Evolutionary conservation across 192 early-diverging fungal genomes (phyloP), one percentile per base, ranked within the genome.

Genomic region (Jimgerdemannia flammicorona): DNA sequence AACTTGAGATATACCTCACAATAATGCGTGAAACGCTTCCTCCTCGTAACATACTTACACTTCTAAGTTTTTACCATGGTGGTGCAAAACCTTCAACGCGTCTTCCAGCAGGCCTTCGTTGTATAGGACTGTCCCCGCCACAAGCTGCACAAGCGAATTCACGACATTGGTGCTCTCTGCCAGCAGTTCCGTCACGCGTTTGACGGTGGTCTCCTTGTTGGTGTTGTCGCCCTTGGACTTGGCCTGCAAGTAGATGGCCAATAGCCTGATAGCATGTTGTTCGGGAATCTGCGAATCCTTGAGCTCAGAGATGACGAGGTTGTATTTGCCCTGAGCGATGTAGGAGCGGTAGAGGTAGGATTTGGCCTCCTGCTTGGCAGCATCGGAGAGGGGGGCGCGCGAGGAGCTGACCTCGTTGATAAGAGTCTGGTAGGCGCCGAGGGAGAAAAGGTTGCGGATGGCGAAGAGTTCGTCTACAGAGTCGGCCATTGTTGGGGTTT

Each of bases 291-390:
- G 75, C 66, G 77, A 70, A 40, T 88, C 74, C 1, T 85, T 76
- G 54, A 95, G 87, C 67, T 95, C 93, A 70, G 82, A 77, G 19
- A 94, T 80, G 29, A 93, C 91, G 70, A 90, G 74, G 41, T 86
- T 84, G 84, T 88, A 87, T 67, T 94, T 89, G 72, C 89, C 89
- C 77, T 92, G 95, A 59, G 92, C 93, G 43, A 97, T 78, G 74
- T 94, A 90, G 4, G 97, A 87, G 39, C 96, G 92, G 80, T 92
- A 92, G 66, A 95, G 86, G 14, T 92, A 89, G 4, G 88, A 84
- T 77, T 91, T 82, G 43, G 88, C 87, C 72, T 94, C 90, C 8
- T 83, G 72, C 42, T 87, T 83, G 41, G 84, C 75, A 10, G 77
- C 80, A 41, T 79, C 69, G 65, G 85, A 73, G 9, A 81, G 74